Evolutionary conservation across 2,329 filamentous ascomycete genomes (phyloP).

Genomic region (Thyridium curvatum): DNA sequence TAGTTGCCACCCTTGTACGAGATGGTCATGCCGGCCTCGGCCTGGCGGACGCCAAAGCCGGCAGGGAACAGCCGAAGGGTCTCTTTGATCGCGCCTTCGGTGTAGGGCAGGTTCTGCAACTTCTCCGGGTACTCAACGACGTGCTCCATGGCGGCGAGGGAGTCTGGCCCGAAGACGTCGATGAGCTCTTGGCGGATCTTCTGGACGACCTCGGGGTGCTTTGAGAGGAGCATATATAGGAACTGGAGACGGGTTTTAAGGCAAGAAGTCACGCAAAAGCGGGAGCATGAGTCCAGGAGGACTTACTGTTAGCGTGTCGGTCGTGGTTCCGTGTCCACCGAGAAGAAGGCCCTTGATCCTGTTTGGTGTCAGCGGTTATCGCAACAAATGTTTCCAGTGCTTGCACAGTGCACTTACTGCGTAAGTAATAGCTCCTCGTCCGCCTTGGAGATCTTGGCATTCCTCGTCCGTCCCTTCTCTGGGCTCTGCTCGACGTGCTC

Average conservation of each 20-base stretch:
- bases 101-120: constrained; percentile 45
- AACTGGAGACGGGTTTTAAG: too few species aligned
- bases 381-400: too few species aligned
- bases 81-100: constrained; percentile 45
- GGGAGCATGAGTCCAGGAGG: too few species aligned
- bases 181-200: constrained; percentile 20
- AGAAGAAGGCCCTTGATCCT: constrained; percentile 17
- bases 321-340: constrained; percentile 19
- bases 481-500: constrained; percentile 9
- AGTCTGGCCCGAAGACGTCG: constrained; percentile 36
- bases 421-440: constrained; percentile 12
- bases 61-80: constrained; percentile 44
- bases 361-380: too few species aligned
- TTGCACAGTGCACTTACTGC: constrained; percentile 5
- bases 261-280: too few species aligned
- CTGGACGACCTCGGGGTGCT: constrained; percentile 14
- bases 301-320: constrained; percentile 5
- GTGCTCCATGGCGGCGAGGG: constrained; percentile 24
- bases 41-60: constrained; percentile 31
- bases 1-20: constrained; percentile 32
- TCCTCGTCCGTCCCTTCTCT: not conserved
- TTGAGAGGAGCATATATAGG: constrained; percentile 5
- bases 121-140: constrained; percentile 34
- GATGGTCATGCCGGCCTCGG: constrained; percentile 25
- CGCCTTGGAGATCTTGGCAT: not conserved